Conservation (phyloP, 2,329 filamentous ascomycete species). For the Simplicillium aogashimaense region DNA sequence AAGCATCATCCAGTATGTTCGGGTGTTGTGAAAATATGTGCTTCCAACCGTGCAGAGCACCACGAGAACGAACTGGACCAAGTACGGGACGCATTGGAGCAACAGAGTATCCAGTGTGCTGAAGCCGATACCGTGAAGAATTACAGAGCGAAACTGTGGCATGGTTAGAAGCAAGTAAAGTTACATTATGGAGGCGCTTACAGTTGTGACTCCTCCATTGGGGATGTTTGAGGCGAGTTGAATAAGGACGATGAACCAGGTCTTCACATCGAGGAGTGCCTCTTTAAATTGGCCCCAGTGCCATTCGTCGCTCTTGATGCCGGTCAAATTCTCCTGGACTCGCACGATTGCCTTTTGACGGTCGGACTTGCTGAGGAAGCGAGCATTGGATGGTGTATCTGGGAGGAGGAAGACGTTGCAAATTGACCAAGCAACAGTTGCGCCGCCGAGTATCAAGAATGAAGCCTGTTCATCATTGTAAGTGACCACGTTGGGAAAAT, state of each 20-base stretch:
- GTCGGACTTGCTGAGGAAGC: background rate
- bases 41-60: constrained; percentile 11
- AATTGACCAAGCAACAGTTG: constrained; percentile 1
- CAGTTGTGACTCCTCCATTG: constrained; percentile 44
- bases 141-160: constrained; percentile 13
- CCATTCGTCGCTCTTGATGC: constrained; percentile 6
- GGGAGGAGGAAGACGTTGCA: background rate
- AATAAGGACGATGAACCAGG: constrained; percentile 30
- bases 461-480: background rate
- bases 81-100: constrained; percentile 10
- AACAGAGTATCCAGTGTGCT: constrained; percentile 12
- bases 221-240: constrained; percentile 26
- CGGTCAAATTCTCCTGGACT: background rate
- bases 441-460: constrained; percentile 1
- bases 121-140: constrained; percentile 14
- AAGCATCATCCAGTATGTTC: constrained; percentile 15
- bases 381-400: constrained; percentile 1
- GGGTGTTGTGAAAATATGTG: constrained; percentile 12
- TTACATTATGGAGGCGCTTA: background rate
- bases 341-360: constrained; percentile 1
- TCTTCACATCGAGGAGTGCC: constrained; percentile 27
- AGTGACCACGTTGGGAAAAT: too few relatives aligned
- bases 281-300: constrained; percentile 31
- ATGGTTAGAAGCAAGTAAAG: background rate
- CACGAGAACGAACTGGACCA: constrained; percentile 14